Evolutionary conservation across 441 rosid species (phyloP).

Genomic region (Theobroma grandiflorum): DNA sequence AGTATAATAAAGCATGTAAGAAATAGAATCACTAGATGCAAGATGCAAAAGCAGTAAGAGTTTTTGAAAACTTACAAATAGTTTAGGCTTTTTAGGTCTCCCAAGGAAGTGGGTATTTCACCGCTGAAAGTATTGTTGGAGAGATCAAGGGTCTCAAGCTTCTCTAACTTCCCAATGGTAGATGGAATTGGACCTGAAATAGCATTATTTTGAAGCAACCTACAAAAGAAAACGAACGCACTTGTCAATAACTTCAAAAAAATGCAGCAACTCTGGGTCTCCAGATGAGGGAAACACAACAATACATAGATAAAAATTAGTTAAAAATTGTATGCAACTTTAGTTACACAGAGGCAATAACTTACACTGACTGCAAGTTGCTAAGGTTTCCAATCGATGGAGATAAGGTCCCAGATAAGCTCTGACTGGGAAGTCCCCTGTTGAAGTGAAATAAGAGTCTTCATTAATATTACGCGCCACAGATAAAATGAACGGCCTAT

Average conservation of each 20-base stretch:
- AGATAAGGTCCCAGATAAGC: slow-evolving; percentile 90
- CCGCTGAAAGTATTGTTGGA: slow-evolving; percentile 81
- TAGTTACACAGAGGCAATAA: slow-evolving; percentile 23
- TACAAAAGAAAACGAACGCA: slow-evolving; percentile 38
- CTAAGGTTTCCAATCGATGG: slow-evolving; percentile 84
- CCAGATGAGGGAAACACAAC: not conserved
- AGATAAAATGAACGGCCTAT: not conserved
- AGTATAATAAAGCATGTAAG: slow-evolving; percentile 30
- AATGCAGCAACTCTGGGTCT: not conserved
- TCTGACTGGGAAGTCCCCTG: slow-evolving; percentile 97
- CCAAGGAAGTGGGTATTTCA: slow-evolving; percentile 73
- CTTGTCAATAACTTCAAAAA: not conserved
- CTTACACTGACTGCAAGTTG: slow-evolving; percentile 88
- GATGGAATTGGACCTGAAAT: slow-evolving; percentile 81
- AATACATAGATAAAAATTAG: slow-evolving; percentile 10
- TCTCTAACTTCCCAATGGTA: slow-evolving; percentile 77
- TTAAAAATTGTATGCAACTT: not conserved
- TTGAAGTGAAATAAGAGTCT: slow-evolving; percentile 25
- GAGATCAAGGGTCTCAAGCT: slow-evolving; percentile 87
- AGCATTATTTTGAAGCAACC: slow-evolving; percentile 93
- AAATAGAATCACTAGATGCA: slow-evolving; percentile 3
- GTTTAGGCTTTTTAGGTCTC: slow-evolving; percentile 74
- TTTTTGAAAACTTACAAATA: slow-evolving; percentile 66
- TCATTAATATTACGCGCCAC: slow-evolving; percentile 1
- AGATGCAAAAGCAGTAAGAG: slow-evolving; percentile 10